These are phyloP conservation scores for Haplosporangium sp. DNA, from an alignment of 371 early-diverging fungal species.

Conservation along the genomic window DNA sequence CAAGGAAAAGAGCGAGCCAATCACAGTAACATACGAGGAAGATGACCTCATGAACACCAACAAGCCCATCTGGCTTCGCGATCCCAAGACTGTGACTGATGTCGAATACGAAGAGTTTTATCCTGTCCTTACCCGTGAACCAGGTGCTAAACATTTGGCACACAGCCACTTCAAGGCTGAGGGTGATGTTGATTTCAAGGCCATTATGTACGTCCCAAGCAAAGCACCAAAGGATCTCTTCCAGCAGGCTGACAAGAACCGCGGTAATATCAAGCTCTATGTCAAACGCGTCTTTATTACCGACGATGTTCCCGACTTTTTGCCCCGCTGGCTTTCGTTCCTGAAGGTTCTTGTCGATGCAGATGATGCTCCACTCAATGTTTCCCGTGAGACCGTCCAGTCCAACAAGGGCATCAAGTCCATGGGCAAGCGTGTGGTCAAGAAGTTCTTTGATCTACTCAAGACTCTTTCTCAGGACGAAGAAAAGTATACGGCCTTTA, in stretches of 20 bases:
- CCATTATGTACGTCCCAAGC: slow-evolving; percentile 88
- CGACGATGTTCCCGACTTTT: slow-evolving; percentile 82
- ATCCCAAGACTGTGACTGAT: slow-evolving; percentile 78
- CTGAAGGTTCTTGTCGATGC: slow-evolving; percentile 90
- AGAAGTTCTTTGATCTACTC: slow-evolving; percentile 92
- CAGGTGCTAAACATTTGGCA: slow-evolving; percentile 68
- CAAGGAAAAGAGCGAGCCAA: slow-evolving; percentile 65
- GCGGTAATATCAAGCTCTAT: slow-evolving; percentile 87
- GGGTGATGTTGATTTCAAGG: slow-evolving; percentile 88
- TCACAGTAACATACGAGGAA: slow-evolving; percentile 63
- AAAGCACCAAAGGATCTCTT: slow-evolving; percentile 76
- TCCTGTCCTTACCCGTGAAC: slow-evolving; percentile 80
- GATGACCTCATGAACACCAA: slow-evolving; percentile 81
- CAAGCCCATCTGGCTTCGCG: slow-evolving; percentile 95
- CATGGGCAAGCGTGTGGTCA: slow-evolving; percentile 87
- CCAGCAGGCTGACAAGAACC: slow-evolving; percentile 68
- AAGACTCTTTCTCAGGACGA: slow-evolving; percentile 77
- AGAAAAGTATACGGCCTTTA: slow-evolving; percentile 80
- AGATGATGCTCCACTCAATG: slow-evolving; percentile 95
- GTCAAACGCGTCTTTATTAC: slow-evolving; percentile 96
- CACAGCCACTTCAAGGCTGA: slow-evolving; percentile 89
- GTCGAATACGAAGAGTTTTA: slow-evolving; percentile 91
- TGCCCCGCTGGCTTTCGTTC: slow-evolving; percentile 81
- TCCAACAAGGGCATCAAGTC: slow-evolving; percentile 81
- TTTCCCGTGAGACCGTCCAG: slow-evolving; percentile 96